Evolutionary conservation across 2,329 filamentous ascomycete genomes (phyloP).

Genomic region (Kalmusia sp.): DNA sequence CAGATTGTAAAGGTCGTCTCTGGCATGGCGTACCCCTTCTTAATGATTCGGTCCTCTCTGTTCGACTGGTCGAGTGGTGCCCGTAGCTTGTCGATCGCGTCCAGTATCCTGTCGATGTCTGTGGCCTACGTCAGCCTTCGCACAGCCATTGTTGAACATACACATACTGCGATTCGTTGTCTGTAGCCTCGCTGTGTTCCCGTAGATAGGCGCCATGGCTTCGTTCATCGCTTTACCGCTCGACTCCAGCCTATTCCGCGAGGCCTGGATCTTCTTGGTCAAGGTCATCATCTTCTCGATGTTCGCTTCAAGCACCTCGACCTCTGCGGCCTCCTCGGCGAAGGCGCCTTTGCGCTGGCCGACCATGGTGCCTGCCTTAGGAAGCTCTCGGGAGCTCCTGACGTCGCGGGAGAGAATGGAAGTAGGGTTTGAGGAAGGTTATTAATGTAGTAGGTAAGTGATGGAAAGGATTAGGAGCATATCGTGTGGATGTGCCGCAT

Average conservation of each 20-base stretch:
- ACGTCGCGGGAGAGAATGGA: conserved; percentile 12
- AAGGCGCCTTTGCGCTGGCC: conserved; percentile 63
- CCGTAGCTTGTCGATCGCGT: conserved; percentile 85
- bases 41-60: conserved; percentile 89
- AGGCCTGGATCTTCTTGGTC: conserved; percentile 94
- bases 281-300: conserved; percentile 92
- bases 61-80: conserved; percentile 93
- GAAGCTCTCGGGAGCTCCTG: conserved; percentile 27
- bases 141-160: background rate
- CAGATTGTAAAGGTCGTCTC: background rate
- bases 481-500: background rate
- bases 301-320: conserved; percentile 70
- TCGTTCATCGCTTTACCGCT: conserved; percentile 91
- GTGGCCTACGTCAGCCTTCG: conserved; percentile 13
- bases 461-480: background rate
- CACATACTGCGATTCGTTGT: conserved; percentile 77
- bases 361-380: conserved; percentile 53
- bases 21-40: conserved; percentile 66
- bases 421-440: conserved; percentile 5
- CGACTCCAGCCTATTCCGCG: conserved; percentile 80
- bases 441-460: background rate
- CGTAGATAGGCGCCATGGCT: conserved; percentile 89
- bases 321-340: conserved; percentile 72
- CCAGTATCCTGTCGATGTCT: conserved; percentile 86
- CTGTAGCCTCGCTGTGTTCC: conserved; percentile 89